Percentiles rank a stretch among this genome's conserved stretches.
Evolutionary conservation across 2,329 filamentous ascomycete genomes (phyloP).

Genomic region (Epichloe sp.): DNA sequence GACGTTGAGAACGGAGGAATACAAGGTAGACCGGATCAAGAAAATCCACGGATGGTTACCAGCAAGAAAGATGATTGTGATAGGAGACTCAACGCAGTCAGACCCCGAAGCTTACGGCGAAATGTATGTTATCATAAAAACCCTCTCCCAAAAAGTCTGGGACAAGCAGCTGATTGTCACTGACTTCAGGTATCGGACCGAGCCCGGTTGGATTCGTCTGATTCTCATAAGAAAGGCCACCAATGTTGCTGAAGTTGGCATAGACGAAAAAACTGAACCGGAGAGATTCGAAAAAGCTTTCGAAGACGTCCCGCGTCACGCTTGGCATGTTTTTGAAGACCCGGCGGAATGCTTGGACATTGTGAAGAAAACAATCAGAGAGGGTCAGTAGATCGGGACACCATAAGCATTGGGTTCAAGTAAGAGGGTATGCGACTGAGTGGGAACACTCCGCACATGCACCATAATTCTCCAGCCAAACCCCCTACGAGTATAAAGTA

Average conservation of each 20-base stretch:
- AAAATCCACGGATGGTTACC: slow-evolving; percentile 74
- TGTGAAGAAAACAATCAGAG: slow-evolving; percentile 12
- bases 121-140: slow-evolving; percentile 37
- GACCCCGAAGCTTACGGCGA: slow-evolving; percentile 86
- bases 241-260: slow-evolving; percentile 55
- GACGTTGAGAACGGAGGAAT: slow-evolving; percentile 68
- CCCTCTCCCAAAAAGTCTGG: not conserved
- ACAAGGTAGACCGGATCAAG: slow-evolving; percentile 70
- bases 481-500: too few species aligned
- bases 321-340: slow-evolving; percentile 76
- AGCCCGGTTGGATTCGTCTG: slow-evolving; percentile 64
- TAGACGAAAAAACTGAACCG: slow-evolving; percentile 60
- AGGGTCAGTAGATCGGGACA: not conserved
- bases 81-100: slow-evolving; percentile 84
- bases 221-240: slow-evolving; percentile 80
- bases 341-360: slow-evolving; percentile 47
- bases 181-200: slow-evolving; percentile 38
- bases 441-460: not conserved
- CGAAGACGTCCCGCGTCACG: slow-evolving; percentile 50
- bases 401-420: too few species aligned
- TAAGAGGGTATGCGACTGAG: not conserved
- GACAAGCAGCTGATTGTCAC: slow-evolving; percentile 4
- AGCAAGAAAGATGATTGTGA: slow-evolving; percentile 61
- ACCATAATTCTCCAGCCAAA: not conserved
- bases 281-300: slow-evolving; percentile 77